Evolutionary conservation across 768 basidiomycete genomes (phyloP).

Genomic region (Filobasidium wieringae): DNA sequence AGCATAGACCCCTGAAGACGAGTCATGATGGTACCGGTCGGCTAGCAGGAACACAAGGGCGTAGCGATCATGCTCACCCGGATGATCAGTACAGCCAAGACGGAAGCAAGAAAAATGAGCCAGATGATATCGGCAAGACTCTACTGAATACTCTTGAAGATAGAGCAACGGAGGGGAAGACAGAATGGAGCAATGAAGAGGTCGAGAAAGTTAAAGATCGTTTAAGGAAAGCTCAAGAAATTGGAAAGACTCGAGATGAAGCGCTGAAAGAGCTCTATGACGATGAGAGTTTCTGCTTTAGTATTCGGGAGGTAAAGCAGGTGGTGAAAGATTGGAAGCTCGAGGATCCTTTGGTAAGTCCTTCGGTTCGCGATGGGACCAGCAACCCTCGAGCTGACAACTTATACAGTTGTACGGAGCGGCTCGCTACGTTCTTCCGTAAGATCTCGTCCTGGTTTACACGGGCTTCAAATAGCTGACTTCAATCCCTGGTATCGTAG

Average conservation of each 20-base stretch:
- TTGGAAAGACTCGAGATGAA: neutral
- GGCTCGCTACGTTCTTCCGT: slow-evolving; percentile 8
- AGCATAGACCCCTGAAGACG: slow-evolving; percentile 1
- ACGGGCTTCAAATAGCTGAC: neutral
- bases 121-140: neutral
- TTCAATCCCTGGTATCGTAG: neutral
- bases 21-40: slow-evolving; percentile 4
- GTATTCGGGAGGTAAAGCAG: slow-evolving; percentile 7
- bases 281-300: neutral
- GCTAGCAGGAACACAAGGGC: slow-evolving; percentile 5
- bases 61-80: neutral
- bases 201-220: neutral
- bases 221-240: neutral
- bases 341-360: neutral
- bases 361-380: too few species aligned
- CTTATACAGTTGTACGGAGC: neutral
- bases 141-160: neutral
- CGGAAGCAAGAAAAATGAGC: neutral
- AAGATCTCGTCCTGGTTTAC: too few species aligned
- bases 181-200: neutral
- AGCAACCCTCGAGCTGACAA: neutral
- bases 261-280: slow-evolving; percentile 1
- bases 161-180: neutral
- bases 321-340: slow-evolving; percentile 6
- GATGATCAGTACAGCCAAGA: neutral